Base-by-base conservation (phyloP, 768 basidiomycete species). In the Cytidiella melzeri region DNA sequence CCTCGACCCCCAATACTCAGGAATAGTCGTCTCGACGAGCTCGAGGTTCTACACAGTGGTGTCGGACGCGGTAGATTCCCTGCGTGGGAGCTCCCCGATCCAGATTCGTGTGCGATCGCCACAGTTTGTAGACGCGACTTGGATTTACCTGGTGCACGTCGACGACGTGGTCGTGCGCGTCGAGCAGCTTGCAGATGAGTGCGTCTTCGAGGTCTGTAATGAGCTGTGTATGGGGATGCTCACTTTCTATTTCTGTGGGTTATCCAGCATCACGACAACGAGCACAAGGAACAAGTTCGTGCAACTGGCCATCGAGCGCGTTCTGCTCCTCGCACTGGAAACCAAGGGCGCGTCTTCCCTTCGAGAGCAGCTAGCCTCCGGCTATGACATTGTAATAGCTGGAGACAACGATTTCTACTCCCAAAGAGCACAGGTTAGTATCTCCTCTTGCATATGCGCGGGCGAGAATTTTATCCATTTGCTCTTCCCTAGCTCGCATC, bases 381-480 rank as follows among this genome's bases (percentile, higher is more conserved):
- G 82, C 25, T 71, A 95, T 50, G 77, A 89, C 56, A 82, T 97
- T 54, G 79, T 78, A 34, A 87, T 97, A 56, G 80, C 84, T 23
- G 95, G 92, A 9, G 92, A 92, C 65, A 98, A 99, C 60, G 96
- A 98, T 64, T 99, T 98, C 60, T 98, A 99, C 69, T 96, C 94
- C 3, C 96, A 98, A 61, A 74, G 86, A 48, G 81, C 83, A 45
- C 83, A 89, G 75, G 94, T 90, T 48, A 62, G 74, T 41, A 9
- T 18, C 18, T 19, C 40, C 18, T 41, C n/a, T 19, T 36, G 34
- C 10, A 10, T 36, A 34, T 45, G 26, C 9, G 23, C 28, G 27
- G 13, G 36, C 43, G 37, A 44, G 28, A 10, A n/a, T 10, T 40
- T 40, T 39, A 40, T 48, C 47, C 51, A 52, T 42, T 28, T 41